Evolutionary conservation across 2,329 filamentous ascomycete genomes (phyloP).

Genomic region (Penicillium sp.): DNA sequence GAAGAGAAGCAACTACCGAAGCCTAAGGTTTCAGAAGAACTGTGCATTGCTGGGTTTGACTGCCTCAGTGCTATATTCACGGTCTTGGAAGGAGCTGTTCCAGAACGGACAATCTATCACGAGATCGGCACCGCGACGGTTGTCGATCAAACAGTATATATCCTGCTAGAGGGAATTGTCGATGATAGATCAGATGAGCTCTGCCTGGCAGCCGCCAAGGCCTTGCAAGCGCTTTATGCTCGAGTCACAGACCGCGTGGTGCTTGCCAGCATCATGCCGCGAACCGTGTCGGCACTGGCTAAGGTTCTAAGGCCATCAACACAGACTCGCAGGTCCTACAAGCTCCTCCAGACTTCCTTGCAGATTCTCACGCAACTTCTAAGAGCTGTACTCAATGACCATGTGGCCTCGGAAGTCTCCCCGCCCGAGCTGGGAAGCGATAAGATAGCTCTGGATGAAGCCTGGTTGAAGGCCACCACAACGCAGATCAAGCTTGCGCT

Average conservation of each 20-base stretch:
- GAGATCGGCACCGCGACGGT: constrained; percentile 66
- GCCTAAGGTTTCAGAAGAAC: constrained; percentile 63
- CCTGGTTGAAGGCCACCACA: constrained; percentile 78
- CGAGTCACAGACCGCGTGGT: constrained; percentile 71
- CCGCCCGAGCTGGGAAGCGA: constrained; percentile 31
- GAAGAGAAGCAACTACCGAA: constrained; percentile 29
- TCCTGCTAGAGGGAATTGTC: constrained; percentile 72
- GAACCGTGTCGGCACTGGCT: constrained; percentile 77
- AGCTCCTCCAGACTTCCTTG: constrained; percentile 64
- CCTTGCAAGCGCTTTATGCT: constrained; percentile 61
- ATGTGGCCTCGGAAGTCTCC: constrained; percentile 25
- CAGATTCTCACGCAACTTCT: constrained; percentile 55
- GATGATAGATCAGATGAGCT: constrained; percentile 65
- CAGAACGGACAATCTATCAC: constrained; percentile 47
- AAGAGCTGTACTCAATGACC: constrained; percentile 49
- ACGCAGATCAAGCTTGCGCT: constrained; percentile 82
- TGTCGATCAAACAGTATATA: constrained; percentile 77
- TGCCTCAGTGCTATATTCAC: constrained; percentile 67
- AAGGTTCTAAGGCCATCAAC: constrained; percentile 70
- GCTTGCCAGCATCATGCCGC: constrained; percentile 81
- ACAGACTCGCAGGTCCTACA: constrained; percentile 59
- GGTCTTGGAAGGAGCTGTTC: constrained; percentile 53
- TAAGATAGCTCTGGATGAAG: constrained; percentile 45
- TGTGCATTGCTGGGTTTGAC: constrained; percentile 67
- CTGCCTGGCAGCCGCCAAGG: constrained; percentile 67